Evolutionary conservation across 1,139 yeast species (phyloP), one percentile per base, ranked within the genome.

Genomic region (Pichia sp.): DNA sequence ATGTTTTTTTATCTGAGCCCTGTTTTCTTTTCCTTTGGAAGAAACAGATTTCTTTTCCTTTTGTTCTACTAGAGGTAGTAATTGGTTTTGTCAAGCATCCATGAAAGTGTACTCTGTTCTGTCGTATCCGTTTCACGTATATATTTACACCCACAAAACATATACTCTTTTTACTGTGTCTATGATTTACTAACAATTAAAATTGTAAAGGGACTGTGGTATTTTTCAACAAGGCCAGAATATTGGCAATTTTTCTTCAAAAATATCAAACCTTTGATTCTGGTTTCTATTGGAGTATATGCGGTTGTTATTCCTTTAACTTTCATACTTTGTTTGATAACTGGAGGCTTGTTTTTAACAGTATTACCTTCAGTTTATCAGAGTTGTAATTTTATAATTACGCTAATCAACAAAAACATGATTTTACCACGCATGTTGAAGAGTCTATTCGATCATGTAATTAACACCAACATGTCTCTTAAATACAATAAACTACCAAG

Each of bases 401-500:
- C 68, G n/a, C 62, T 74, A 31, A 51, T 79, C 6, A 69, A 76
- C 6, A 66, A 69, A n/a, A 53, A 65, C 25, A 48, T 76, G 3
- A 60, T 81, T n/a, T 64, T 80, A 55, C 84, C 87, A 0, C 66
- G 68, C 10, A 76, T 84, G 6, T 70, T 79, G 45, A 65, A 65
- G 23, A 58, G 65, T 29, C 64, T 79, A 2, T 82, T 81, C 56
- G 89, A 82, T 51, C 67, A 69, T 8, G 72, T 80, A 0, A 53
- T 83, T 37, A 62, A 69, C 30, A 61, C 64, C 39, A 76, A 79
- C 49, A 35, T 56, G 32, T 23, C 34, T 1, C 20, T 53, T 21
- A 50, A 49, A 7, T 43, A 46, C 35, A 53, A 52, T 36, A 41
- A 45, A 28, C 38, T 54, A 10, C 51, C 50, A 2, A 43, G 37